Base-by-base conservation (phyloP, 2,329 filamentous ascomycete genomes). In the Alternaria sp. region DNA sequence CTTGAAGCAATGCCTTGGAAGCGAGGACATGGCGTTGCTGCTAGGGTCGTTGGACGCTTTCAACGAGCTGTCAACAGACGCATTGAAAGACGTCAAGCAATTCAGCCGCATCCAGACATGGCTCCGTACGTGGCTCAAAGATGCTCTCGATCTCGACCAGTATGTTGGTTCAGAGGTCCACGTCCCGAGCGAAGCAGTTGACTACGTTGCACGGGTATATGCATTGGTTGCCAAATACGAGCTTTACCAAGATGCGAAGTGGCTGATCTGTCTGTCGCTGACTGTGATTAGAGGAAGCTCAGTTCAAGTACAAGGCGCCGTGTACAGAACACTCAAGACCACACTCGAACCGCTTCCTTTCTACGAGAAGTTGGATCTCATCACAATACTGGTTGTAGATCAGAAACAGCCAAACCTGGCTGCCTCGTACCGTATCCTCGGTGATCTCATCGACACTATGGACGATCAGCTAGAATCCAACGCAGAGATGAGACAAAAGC, bases 31-130 rank as follows among this genome's bases (percentile, higher is more conserved):
- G 10, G 46, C 59, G 8, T 48, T 61, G 2, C 56, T 64, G 5
- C 63, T 71, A 14, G 57, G 69, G 5, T 59, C 73, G 4, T 44
- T 78, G 16, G 71, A 72, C 40, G 73, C 76, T 5, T 72, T 76
- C 52, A 72, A 72, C 20, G 72, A 75, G 12, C 28, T 77, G 16
- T 63, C 72, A 1, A 51, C 58, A 4, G 28, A 65, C 28, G 32
- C 60, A 6, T 57, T 78, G 44, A 60, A 59, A 27, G 62, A 70
- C 32, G 48, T 67, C 14, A 67, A 65, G 9, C 25, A 67, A 1
- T 59, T 73, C 28, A 61, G 63, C 9, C 54, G 64, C 5, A 66
- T 66, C 1, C 64, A 67, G 38, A 22, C 61, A 9, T 69, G 63
- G 55, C 55, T 77, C 12, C 67, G 60, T 14, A 62, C 54, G 18